Percentiles rank a stretch among this genome's conserved stretches.
Evolutionary conservation across 257 asterid species (phyloP).

Genomic region (Nicotiana knightiana): DNA sequence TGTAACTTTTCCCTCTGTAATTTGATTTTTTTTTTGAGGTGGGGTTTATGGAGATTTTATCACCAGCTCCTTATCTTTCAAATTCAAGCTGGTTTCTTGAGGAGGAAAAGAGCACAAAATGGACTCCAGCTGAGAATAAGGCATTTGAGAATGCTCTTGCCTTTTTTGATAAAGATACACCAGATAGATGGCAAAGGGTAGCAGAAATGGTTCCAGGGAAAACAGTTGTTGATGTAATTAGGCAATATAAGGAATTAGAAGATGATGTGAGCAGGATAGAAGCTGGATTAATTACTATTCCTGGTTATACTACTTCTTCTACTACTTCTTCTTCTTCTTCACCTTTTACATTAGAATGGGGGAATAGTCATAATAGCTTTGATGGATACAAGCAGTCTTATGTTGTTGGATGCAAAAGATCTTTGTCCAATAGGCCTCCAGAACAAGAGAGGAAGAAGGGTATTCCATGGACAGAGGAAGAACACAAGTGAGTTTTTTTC

Average conservation of each 20-base stretch:
- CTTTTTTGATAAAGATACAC: constrained; percentile 66
- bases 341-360: constrained; percentile 85
- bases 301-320: constrained; percentile 42
- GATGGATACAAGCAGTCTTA: constrained; percentile 46
- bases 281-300: constrained; percentile 76
- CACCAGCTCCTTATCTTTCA: constrained; percentile 52
- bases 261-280: constrained; percentile 89
- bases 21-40: constrained; percentile 28
- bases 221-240: constrained; percentile 62
- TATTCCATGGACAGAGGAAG: constrained; percentile 96
- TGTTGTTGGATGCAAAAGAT: constrained; percentile 37
- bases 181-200: constrained; percentile 85
- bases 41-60: constrained; percentile 74
- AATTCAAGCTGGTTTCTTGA: constrained; percentile 54
- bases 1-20: background rate
- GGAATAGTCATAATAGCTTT: constrained; percentile 35
- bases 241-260: constrained; percentile 73
- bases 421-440: constrained; percentile 42
- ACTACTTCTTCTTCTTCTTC: constrained; percentile 11
- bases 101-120: constrained; percentile 44
- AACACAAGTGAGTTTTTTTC: constrained; percentile 62
- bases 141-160: constrained; percentile 92
- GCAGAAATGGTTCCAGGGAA: constrained; percentile 95
- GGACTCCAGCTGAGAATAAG: constrained; percentile 90
- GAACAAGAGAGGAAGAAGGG: constrained; percentile 94